Evolutionary conservation across 2,329 filamentous ascomycete species (phyloP).

Genomic region (Domatiomyces globalis): DNA sequence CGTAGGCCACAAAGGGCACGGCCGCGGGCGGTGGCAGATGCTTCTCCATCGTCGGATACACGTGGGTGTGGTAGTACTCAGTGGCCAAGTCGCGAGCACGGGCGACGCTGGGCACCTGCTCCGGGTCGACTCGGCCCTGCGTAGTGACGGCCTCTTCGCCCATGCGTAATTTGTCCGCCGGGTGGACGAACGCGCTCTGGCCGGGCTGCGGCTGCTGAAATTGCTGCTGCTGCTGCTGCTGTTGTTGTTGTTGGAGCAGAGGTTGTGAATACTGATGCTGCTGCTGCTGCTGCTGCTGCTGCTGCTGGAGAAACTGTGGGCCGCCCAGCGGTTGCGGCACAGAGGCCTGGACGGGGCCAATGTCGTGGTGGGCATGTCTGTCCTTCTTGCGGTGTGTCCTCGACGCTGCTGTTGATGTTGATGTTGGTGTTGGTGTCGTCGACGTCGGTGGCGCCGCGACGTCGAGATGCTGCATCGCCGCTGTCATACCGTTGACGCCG

Average conservation of each 20-base stretch:
- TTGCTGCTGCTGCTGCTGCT: neutral
- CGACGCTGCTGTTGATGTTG: neutral
- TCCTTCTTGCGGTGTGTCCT: slow-evolving; percentile 66
- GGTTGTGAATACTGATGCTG: too few species aligned
- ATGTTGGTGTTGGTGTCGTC: neutral
- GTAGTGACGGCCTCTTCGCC: slow-evolving; percentile 46
- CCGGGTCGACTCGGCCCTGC: slow-evolving; percentile 67
- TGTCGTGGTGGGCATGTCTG: slow-evolving; percentile 76
- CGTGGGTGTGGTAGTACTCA: slow-evolving; percentile 68
- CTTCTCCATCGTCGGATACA: slow-evolving; percentile 91
- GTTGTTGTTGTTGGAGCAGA: neutral
- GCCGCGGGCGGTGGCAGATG: slow-evolving; percentile 80
- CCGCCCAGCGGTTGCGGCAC: slow-evolving; percentile 1
- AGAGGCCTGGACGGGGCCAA: slow-evolving; percentile 38
- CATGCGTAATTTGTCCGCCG: slow-evolving; percentile 21
- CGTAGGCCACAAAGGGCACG: slow-evolving; percentile 80
- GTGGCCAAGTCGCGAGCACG: slow-evolving; percentile 68
- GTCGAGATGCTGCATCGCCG: neutral
- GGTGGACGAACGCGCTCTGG: slow-evolving; percentile 7
- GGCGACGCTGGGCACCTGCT: slow-evolving; percentile 86
- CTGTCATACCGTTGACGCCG: neutral
- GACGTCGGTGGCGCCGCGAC: neutral
- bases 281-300: too few species aligned
- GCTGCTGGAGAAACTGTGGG: slow-evolving; percentile 6
- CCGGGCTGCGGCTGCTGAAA: slow-evolving; percentile 10